phyloP scores from a whole-genome alignment of 176 grass and related monocot species.

The Cocos nucifera region DNA sequence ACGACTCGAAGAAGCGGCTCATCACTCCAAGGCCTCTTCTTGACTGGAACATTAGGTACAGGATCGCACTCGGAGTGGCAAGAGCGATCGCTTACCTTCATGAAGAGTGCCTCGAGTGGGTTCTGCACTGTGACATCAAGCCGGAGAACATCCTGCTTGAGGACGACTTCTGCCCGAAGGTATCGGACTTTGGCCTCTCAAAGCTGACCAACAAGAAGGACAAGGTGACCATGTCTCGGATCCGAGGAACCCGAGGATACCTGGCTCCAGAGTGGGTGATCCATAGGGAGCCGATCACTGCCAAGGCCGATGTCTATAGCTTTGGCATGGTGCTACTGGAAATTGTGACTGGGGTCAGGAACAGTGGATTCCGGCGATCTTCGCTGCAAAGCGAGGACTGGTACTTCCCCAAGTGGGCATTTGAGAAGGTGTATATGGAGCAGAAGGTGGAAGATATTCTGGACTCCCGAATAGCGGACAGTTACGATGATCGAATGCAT shows the following conservation, averaged over 20 bases:
- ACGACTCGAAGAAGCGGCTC: background rate
- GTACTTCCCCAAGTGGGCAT: constrained; percentile 81
- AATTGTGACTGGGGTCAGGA: constrained; percentile 63
- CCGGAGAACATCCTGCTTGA: constrained; percentile 52
- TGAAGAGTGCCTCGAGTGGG: constrained; percentile 96
- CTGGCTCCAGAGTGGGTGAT: constrained; percentile 94
- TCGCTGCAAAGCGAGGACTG: constrained; percentile 77
- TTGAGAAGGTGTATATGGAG: constrained; percentile 88
- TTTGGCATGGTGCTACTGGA: constrained; percentile 98
- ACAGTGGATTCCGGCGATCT: constrained; percentile 65
- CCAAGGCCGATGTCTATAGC: constrained; percentile 91
- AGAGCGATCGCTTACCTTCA: constrained; percentile 86
- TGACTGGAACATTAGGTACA: constrained; percentile 72
- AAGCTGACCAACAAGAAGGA: constrained; percentile 89
- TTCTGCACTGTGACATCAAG: constrained; percentile 53
- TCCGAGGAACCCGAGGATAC: constrained; percentile 77
- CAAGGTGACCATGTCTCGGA: constrained; percentile 82
- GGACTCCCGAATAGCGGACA: constrained; percentile 44
- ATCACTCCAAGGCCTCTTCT: constrained; percentile 20
- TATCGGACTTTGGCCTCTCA: constrained; percentile 72
- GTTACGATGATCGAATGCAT: constrained; percentile 33
- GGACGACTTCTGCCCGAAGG: constrained; percentile 86
- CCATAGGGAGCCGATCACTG: constrained; percentile 88
- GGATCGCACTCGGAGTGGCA: constrained; percentile 70
- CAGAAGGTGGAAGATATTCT: constrained; percentile 64